Evolutionary conservation across 371 early-diverging fungal species (phyloP), one percentile per base, ranked within the genome.

Genomic region (Rhizopus stolonifer): DNA sequence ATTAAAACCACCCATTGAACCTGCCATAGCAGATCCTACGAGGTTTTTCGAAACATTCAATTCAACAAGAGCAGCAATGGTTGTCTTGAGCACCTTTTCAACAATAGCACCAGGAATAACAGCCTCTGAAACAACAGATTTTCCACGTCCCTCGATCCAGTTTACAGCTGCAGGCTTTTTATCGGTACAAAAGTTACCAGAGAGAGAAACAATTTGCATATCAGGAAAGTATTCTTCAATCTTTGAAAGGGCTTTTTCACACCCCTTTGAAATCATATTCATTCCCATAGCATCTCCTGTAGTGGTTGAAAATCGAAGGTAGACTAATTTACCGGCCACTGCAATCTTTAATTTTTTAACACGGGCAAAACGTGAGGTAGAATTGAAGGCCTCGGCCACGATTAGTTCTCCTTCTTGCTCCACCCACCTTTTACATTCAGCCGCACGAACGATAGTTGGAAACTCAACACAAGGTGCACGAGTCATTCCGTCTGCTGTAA

Each of bases 281-380:
- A 97, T 97, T 17, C 98, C 98, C 98, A 97, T 97, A 2, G 98
- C 98, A 66, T 97, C 98, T 33, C 98, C 98, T 0, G 98, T 96
- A 1, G 86, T 81, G 0, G 96, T 94, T 4, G 85, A 69, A 72
- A 96, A 96, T 15, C 96, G 86, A 47, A 94, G 82, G 50, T 77
- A 96, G 4, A 90, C 74, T 40, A 92, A 61, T 24, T 85, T 77
- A 19, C 96, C 96, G 7, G 93, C 93, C n/a, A 95, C 46, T 4
- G 90, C 85, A 13, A 89, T 78, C 79, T 95, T 95, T 50, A 95
- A 72, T 49, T 74, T 74, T 25, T 79, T 83, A 34, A 96, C 81
- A 61, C 88, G 82, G 18, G 93, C 96, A 65, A 94, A 96, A 34
- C 95, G 83, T 13, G 87, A 85, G 2, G 96, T 96, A 2, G 91